Conservation (phyloP, 2,329 filamentous ascomycete genomes). For the Camptophora hylomeconis region DNA sequence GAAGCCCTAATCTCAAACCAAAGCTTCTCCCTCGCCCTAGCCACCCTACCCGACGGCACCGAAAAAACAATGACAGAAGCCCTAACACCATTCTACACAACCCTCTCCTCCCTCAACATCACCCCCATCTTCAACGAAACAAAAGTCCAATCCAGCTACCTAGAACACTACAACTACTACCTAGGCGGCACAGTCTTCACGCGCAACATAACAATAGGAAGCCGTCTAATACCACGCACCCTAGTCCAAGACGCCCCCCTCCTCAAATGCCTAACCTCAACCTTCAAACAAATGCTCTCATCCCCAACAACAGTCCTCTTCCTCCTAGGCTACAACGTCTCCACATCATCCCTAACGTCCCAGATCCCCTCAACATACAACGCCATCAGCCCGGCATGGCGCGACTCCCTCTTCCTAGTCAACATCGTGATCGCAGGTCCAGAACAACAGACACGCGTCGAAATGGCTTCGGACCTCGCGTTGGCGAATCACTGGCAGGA, state of each 20-base stretch:
- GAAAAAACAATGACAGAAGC: constrained; percentile 8
- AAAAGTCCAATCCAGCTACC: constrained; percentile 10
- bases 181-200: constrained; percentile 19
- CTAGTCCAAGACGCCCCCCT: too few species aligned
- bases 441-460: constrained; percentile 1
- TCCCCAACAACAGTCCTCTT: neutral
- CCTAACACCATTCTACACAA: constrained; percentile 6
- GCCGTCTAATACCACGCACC: too few species aligned
- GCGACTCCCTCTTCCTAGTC: constrained; percentile 1
- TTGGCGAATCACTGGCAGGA: constrained; percentile 17
- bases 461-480: constrained; percentile 19
- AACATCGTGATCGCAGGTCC: constrained; percentile 14
- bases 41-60: constrained; percentile 4
- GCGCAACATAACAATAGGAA: constrained; percentile 11
- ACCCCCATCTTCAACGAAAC: constrained; percentile 14
- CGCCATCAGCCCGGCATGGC: neutral
- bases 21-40: constrained; percentile 22
- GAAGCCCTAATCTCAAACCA: constrained; percentile 26
- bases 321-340: constrained; percentile 4
- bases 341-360: constrained; percentile 1
- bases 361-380: constrained; percentile 2
- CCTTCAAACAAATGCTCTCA: too few species aligned
- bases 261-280: too few species aligned
- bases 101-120: constrained; percentile 14
- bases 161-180: constrained; percentile 19